These are phyloP conservation scores for Brettanomyces sp. DNA, from an alignment of 805 yeast genomes.

Conservation along the genomic window DNA sequence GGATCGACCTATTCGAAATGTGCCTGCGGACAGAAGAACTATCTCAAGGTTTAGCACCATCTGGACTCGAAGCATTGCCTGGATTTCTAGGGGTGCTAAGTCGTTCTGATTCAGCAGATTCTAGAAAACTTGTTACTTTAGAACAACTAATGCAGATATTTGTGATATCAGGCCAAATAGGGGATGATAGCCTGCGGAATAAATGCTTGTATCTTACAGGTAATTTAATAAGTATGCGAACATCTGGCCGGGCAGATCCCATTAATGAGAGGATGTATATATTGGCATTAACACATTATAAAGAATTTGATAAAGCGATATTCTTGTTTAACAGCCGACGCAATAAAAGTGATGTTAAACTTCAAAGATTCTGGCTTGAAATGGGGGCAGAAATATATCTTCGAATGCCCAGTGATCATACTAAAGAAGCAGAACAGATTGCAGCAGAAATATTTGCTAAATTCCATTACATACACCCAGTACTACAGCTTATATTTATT, in stretches of 20 bases:
- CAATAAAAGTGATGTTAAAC: conserved; percentile 23
- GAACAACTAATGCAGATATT: conserved; percentile 29
- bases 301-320: conserved; percentile 27
- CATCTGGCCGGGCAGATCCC: conserved; percentile 34
- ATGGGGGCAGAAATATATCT: conserved; percentile 34
- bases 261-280: conserved; percentile 43
- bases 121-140: conserved; percentile 20
- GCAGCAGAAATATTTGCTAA: conserved; percentile 19
- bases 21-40: conserved; percentile 6
- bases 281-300: conserved; percentile 30
- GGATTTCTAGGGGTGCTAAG: conserved; percentile 15
- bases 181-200: conserved; percentile 22
- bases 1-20: too few relatives aligned
- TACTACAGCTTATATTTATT: conserved; percentile 27
- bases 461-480: conserved; percentile 26
- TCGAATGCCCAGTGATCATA: conserved; percentile 16
- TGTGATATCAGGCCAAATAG: conserved; percentile 30
- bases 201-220: conserved; percentile 32
- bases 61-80: conserved; percentile 18
- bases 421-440: conserved; percentile 27
- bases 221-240: conserved; percentile 30
- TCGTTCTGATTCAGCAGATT: conserved; percentile 9
- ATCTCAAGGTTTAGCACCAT: conserved; percentile 10
- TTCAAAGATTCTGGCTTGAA: conserved; percentile 45
- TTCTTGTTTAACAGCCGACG: conserved; percentile 27